Conservation (phyloP, 164 flowering plant species). For the Umbellularia californica region DNA sequence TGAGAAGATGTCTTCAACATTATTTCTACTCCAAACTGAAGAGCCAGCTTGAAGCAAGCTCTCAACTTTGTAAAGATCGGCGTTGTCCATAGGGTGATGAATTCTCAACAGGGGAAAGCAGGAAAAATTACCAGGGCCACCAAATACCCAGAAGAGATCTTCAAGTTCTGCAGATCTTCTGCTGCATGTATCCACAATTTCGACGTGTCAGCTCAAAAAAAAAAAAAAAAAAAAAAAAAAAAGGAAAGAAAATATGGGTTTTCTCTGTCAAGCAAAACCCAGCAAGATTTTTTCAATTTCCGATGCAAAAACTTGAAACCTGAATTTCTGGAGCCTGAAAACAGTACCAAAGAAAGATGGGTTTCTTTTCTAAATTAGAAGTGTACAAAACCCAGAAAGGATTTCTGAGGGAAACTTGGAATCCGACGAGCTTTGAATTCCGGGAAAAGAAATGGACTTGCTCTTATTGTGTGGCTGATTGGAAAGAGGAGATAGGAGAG, state of each 20-base stretch:
- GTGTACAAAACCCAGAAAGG: no score
- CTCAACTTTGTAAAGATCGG: neutral
- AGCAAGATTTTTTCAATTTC: neutral
- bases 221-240: neutral
- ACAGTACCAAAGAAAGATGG: neutral
- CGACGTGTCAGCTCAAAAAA: neutral
- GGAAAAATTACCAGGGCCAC: neutral
- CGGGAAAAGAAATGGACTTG: no score
- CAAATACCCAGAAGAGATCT: neutral
- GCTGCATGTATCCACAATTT: neutral
- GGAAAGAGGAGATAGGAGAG: no score
- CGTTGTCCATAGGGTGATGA: neutral
- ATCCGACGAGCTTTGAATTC: no score
- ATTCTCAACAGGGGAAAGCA: neutral
- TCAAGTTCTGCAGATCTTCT: neutral
- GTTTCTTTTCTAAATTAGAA: neutral
- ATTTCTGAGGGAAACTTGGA: no score
- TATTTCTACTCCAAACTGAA: slow-evolving; percentile 15
- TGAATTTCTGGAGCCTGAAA: neutral
- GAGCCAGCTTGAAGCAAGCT: neutral
- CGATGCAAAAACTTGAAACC: neutral
- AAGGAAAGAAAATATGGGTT: neutral
- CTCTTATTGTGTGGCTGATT: no score
- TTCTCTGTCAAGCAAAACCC: neutral
- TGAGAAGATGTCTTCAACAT: slow-evolving; percentile 24